Evolutionary conservation across 257 asterid species (phyloP).

Genomic region (Fraxinus quadrangulata): DNA sequence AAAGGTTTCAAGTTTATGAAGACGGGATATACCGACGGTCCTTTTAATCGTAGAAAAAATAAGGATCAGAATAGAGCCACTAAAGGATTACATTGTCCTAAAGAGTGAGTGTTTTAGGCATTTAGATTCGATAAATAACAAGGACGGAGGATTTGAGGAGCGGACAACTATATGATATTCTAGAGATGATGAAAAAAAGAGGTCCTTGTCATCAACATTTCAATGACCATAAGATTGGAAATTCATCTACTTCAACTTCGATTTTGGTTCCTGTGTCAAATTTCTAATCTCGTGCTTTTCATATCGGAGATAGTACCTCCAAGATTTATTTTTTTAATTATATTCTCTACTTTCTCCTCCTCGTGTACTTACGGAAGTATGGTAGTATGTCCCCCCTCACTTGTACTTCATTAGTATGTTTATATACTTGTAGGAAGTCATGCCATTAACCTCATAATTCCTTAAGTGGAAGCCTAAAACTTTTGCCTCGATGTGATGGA

Average conservation of each 20-base stretch:
- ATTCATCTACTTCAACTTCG: not conserved
- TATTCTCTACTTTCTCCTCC: not conserved
- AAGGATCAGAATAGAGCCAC: not conserved
- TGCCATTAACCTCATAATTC: not conserved
- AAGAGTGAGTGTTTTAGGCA: not conserved
- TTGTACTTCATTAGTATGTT: not conserved
- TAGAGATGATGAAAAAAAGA: not conserved
- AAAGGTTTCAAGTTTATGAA: not conserved
- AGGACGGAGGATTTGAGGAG: not conserved
- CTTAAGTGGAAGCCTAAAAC: not conserved
- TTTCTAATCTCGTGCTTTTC: not conserved
- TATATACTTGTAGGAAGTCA: not conserved
- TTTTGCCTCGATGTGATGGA: not conserved
- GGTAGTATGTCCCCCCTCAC: not conserved
- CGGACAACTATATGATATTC: not conserved
- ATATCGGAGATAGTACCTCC: not conserved
- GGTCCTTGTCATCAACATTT: not conserved
- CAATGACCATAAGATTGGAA: not conserved
- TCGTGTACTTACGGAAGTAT: not conserved
- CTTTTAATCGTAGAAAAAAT: not conserved
- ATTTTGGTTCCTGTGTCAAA: not conserved
- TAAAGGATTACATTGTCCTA: not conserved
- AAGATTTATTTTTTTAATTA: not conserved
- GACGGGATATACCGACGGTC: not conserved
- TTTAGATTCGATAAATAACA: not conserved